phyloP scores from a whole-genome alignment of 164 flowering plant species.

The Berberis thunbergii region DNA sequence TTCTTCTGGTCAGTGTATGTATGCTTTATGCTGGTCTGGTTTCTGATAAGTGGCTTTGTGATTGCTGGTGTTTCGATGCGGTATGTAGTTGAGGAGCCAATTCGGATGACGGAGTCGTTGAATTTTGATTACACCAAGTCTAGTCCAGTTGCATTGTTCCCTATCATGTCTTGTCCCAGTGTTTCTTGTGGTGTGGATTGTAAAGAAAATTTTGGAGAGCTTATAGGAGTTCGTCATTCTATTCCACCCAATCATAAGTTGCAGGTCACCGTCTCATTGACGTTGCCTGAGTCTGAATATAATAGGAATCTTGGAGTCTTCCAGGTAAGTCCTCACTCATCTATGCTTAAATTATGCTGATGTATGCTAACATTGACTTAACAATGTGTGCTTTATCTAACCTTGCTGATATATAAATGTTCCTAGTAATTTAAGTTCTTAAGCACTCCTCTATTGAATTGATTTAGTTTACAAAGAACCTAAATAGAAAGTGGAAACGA shows the following conservation, averaged over 20 bases:
- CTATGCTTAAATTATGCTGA: not conserved
- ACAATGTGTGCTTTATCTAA: too few species aligned
- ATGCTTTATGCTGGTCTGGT: slow-evolving; percentile 33
- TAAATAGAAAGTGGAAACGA: too few species aligned
- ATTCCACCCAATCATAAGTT: slow-evolving; percentile 53
- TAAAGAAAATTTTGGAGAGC: slow-evolving; percentile 16
- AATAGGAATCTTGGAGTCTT: slow-evolving; percentile 53
- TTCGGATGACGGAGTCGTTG: slow-evolving; percentile 39
- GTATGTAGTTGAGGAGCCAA: slow-evolving; percentile 55
- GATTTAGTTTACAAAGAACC: too few species aligned
- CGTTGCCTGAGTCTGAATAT: slow-evolving; percentile 69
- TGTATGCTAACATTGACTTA: not conserved
- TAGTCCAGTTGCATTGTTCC: slow-evolving; percentile 61
- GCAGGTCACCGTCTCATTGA: slow-evolving; percentile 43
- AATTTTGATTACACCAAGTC: slow-evolving; percentile 69
- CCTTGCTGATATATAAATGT: too few species aligned
- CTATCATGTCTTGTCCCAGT: slow-evolving; percentile 27
- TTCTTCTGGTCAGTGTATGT: slow-evolving; percentile 61
- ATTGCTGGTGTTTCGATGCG: slow-evolving; percentile 51
- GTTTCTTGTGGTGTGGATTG: slow-evolving; percentile 23
- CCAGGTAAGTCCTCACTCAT: slow-evolving; percentile 29
- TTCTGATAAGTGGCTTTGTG: slow-evolving; percentile 42
- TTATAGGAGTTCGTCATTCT: slow-evolving; percentile 15
- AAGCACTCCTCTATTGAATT: too few species aligned
- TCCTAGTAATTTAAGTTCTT: too few species aligned